Evolutionary conservation across 1,284 basidiomycete species (phyloP), one percentile per base, ranked within the genome.

Genomic region (Fomitopsis palustris): DNA sequence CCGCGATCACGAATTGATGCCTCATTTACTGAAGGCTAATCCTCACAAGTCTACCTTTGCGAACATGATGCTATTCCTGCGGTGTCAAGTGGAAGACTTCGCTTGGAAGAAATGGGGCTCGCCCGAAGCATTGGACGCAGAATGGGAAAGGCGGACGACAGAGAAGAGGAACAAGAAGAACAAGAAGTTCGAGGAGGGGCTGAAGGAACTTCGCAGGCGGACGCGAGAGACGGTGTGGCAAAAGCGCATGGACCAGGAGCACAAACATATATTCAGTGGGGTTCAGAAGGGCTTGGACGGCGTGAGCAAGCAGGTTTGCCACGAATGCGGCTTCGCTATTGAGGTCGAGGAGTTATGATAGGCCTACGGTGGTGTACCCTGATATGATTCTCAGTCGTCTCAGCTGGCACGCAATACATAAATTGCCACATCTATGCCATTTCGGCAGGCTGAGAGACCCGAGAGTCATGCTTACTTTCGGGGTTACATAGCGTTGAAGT

Each of bases 11-110:
- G 95, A 98, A 66, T 77, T 92, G 21, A 83, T 99, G 62, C 96
- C 96, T 0, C 97, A 99, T 74, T 80, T 98, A 19, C 81, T 99
- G 54, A 95, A 96, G 70, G 92, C 95, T 3, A 99, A 99, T 70
- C 97, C 97, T 1, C 96, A 99, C 77, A 93, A 94, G 64, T 93
- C 95, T 23, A 97, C 95, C 0, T 99, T 95, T 72, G 92, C 91
- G 53, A 99, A 99, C 78, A 99, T 99, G 97, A 99, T 99, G 97
- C 82, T 99, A 25, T 99, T 95, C 75, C 81, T 98, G 7, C 87
- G 97, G 25, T 89, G 81, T 67, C 96, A 98, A 75, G 95, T 99
- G 3, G 97, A 99, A 73, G 90, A 89, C 27, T 98, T 96, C 72
- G 96, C 97, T 2, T 98, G 93, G 87, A 88, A 91, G 67, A 99